Evolutionary conservation across 306 rosid species (phyloP), one percentile per base, ranked within the genome.

Genomic region (Inga leiocalycina): DNA sequence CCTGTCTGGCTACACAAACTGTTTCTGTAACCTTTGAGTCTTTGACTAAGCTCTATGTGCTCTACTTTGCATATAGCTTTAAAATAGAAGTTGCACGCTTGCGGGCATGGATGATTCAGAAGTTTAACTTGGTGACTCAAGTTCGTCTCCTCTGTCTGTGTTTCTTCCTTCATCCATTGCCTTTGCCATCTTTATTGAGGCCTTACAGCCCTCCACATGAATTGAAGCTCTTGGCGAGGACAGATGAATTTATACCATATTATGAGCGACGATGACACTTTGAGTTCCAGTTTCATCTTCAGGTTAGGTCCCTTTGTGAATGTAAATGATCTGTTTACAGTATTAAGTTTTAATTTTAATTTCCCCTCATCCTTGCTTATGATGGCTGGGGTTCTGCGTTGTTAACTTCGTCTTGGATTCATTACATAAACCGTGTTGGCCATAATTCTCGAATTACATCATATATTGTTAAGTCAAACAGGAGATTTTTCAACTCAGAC

Each of bases 401-500:
- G 49, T 24, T 45, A 27, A 70, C 71, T 39, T 22, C 2, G 16
- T 46, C 30, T 34, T 48, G 2, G 30, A 32, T 45, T 72, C 17
- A 17, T 64, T 8, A 51, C 32, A 27, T 57, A 84, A 62, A 15
- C 10, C 15, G 10, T 72, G 68, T 49, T 48, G 46, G 46, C 30
- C 30, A 27, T 27, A 27, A 27, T 27, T 27, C 30, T 27, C 30
- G 35, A 43, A 17, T 48, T 22, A 51, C 22, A 24, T 71, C 27
- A 44, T 74, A 14, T 51, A 45, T 54, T 35, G 22, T 51, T 65
- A 34, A 27, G 20, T 56, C 19, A 11, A 10, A 43, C 19, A 57
- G 46, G 56, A 48, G 75, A 46, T 71, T 27, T 76, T 61, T 30
- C 52, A 70, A 71, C 49, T 64, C 39, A 71, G 22, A 65, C 35